Conservation (phyloP, 306 rosid genomes). For the Cicer arietinum region DNA sequence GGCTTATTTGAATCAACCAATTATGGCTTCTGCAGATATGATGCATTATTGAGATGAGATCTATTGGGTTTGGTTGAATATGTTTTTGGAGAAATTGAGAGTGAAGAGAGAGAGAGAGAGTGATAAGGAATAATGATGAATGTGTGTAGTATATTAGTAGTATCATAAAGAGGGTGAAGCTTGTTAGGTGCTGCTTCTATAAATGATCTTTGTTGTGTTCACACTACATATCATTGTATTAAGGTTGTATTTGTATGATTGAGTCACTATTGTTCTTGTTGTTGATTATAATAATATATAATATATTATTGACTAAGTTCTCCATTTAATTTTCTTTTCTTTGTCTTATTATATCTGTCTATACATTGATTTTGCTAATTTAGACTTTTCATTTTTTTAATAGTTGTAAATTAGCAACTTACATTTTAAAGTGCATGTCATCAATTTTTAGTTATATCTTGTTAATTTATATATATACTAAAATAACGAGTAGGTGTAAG, state of each 20-base stretch:
- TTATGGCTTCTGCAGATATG: constrained; percentile 67
- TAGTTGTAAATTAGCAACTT: too few relatives aligned
- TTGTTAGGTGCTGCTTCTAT: constrained; percentile 43
- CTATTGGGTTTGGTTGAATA: neutral
- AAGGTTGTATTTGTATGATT: constrained; percentile 13
- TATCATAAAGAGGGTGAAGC: constrained; percentile 37
- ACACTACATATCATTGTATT: constrained; percentile 14
- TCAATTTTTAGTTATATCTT: too few relatives aligned
- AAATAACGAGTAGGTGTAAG: too few relatives aligned
- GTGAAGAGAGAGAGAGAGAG: neutral
- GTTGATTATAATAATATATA: constrained; percentile 7
- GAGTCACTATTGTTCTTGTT: neutral
- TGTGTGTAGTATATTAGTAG: neutral
- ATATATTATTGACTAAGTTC: neutral
- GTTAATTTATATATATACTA: too few relatives aligned
- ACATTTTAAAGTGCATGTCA: too few relatives aligned
- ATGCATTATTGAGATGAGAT: constrained; percentile 53
- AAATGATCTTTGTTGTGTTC: constrained; percentile 32
- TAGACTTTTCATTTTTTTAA: too few relatives aligned
- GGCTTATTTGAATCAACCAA: constrained; percentile 64
- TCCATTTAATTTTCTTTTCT: neutral
- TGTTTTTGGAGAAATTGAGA: neutral
- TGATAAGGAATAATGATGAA: constrained; percentile 45
- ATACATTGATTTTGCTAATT: too few relatives aligned
- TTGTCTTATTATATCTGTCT: too few relatives aligned